Base-by-base conservation (phyloP, 1,284 basidiomycete genomes). In the Sporisorium iseilematis-ciliati region DNA sequence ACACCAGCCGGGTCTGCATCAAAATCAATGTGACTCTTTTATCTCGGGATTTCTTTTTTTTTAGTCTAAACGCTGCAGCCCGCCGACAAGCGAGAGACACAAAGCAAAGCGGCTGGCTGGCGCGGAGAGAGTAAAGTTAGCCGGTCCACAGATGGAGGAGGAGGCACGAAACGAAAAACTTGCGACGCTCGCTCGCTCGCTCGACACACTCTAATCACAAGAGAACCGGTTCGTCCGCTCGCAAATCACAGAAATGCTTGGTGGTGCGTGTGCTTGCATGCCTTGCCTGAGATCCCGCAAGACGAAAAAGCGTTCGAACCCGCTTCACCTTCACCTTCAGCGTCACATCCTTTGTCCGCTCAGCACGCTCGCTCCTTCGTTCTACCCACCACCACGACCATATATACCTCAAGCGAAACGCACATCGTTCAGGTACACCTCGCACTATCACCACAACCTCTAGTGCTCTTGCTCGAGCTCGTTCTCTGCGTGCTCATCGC, bases 181-280 rank as follows among this genome's bases (percentile, higher is more conserved):
- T 48, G 16, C 5, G 33, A 33, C 33, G 45, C 40, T 41, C n/a
- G 40, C 40, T 41, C n/a, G 16, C 46, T 26, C n/a, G 26, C 46
- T 29, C 29, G 21, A 38, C 35, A 38, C 35, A 38, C 35, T 38
- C 35, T 38, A 38, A 38, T 38, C 35, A 38, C 26, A 29, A 8
- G 12, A 48, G 46, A 4, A 4, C 46, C 46, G 46, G 8, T 29
- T 48, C 16, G 46, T 23, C 46, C 46, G 46, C 46, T 48, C 26
- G 26, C 26, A 48, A 48, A 20, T 45, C 46, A 29, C 26, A 18
- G 18, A 48, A 48, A 20, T 45, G 43, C 23, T 45, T 8, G 45
- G 45, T 46, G 45, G 26, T 38, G 46, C 26, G 46, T 48, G 46
- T 48, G 25, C 46, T 25, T 48, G 46, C 46, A 48, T 48, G 46